Evolutionary conservation across 257 asterid species (phyloP), one percentile per base, ranked within the genome.

Genomic region (Scutellaria minor): DNA sequence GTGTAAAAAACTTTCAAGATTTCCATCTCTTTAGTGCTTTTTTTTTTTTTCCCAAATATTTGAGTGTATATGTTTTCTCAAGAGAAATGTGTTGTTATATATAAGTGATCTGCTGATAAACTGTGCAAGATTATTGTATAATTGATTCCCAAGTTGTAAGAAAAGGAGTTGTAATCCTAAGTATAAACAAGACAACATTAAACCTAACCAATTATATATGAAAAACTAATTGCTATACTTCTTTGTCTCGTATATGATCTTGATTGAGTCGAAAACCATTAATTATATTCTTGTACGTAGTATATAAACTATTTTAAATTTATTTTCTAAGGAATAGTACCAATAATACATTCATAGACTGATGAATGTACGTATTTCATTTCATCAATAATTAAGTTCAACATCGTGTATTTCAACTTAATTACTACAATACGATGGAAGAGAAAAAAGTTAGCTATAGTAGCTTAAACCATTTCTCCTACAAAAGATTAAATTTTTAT

Each of bases 381-480:
- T 11, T 47, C 18, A 47, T 47, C 53, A 47, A 3, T 11, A 18
- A 18, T 18, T 18, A n/a, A 47, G n/a, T 12, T 10, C 5, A 47
- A 47, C 27, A 24, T 1, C 2, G 27, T 12, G n/a, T 12, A 11
- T 47, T 8, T 9, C 12, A 10, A 46, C 12, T 13, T 18, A 18
- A 18, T 18, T 2, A 46, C n/a, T 46, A 47, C 5, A 12, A 47
- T 47, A 47, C 4, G 5, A 3, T 39, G n/a, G 47, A 39, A 6
- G 12, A 60, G 13, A 39, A n/a, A 24, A 9, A 60, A 37, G 48
- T 37, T 60, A 60, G 46, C 15, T 60, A 14, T 60, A 3, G 66
- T 60, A 37, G 66, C 27, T 60, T 39, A 60, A 59, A 35, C 66
- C 66, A 59, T 59, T 6, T 9, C 47, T 6, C 46, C 66, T 59